Percentiles rank a stretch among this genome's conserved stretches.
Evolutionary conservation across 2,329 filamentous ascomycete species (phyloP).

Genomic region (Aureobasidium sp.): DNA sequence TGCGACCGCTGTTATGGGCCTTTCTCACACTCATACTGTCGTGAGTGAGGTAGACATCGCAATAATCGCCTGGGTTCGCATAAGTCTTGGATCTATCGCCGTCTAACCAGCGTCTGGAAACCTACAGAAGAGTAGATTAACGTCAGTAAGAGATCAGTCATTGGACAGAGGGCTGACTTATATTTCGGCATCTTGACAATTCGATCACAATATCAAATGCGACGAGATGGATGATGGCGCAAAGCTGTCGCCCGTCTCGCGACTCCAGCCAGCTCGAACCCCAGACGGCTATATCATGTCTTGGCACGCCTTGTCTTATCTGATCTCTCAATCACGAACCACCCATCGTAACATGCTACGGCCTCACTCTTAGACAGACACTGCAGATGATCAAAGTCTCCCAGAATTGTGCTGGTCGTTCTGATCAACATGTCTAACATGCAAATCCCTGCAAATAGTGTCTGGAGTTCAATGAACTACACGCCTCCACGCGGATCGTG

Average conservation of each 20-base stretch:
- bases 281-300: neutral
- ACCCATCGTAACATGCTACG: neutral
- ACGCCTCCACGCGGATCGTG: slow-evolving; percentile 42
- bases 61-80: slow-evolving; percentile 63
- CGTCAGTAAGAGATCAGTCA: slow-evolving; percentile 13
- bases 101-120: neutral
- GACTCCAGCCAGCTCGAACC: neutral
- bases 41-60: slow-evolving; percentile 99
- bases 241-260: neutral
- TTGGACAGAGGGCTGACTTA: slow-evolving; percentile 14
- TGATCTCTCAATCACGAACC: too few species aligned
- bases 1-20: slow-evolving; percentile 92
- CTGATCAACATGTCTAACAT: slow-evolving; percentile 16
- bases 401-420: neutral
- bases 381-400: neutral
- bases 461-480: slow-evolving; percentile 45
- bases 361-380: neutral
- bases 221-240: neutral
- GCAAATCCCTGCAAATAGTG: slow-evolving; percentile 29
- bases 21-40: slow-evolving; percentile 99
- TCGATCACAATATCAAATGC: neutral
- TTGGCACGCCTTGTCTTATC: neutral
- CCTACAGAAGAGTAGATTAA: slow-evolving; percentile 20
- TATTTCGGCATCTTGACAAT: slow-evolving; percentile 20
- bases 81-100: neutral